A percentile compares a stretch with the other conserved stretches of the same genome.
These are phyloP conservation scores for Clitopilus hobsonii DNA, from an alignment of 768 basidiomycete genomes.

Conservation along the genomic window DNA sequence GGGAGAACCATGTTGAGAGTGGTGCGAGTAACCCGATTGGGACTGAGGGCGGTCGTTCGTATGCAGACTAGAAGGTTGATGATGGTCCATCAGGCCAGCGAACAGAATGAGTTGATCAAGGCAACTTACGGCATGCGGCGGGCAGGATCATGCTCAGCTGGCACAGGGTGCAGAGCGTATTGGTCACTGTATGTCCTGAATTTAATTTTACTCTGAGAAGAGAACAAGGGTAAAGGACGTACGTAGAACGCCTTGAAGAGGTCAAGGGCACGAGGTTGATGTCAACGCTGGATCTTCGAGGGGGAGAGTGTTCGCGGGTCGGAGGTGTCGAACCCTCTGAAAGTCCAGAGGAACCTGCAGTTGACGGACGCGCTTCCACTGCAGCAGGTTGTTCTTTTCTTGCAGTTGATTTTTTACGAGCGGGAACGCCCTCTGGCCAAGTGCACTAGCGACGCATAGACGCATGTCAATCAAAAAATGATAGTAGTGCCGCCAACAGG, in stretches of 20 bases:
- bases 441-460: constrained; percentile 48
- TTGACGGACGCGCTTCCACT: constrained; percentile 61
- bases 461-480: not conserved
- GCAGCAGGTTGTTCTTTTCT: constrained; percentile 43
- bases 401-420: constrained; percentile 58
- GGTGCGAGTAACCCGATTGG: constrained; percentile 41
- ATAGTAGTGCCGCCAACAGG: not conserved
- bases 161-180: constrained; percentile 40
- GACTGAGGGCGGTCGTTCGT: constrained; percentile 28
- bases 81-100: constrained; percentile 5
- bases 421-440: constrained; percentile 78
- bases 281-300: constrained; percentile 44
- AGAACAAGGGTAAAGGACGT: constrained; percentile 9
- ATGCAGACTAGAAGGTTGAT: not conserved
- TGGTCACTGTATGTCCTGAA: constrained; percentile 31
- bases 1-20: constrained; percentile 33
- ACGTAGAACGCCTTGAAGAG: constrained; percentile 36
- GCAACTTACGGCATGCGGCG: constrained; percentile 45
- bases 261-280: constrained; percentile 32
- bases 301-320: constrained; percentile 61
- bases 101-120: constrained; percentile 6
- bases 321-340: constrained; percentile 73
- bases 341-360: constrained; percentile 68
- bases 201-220: constrained; percentile 1
- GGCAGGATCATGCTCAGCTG: constrained; percentile 35